These are phyloP conservation scores for Lentinula sp. DNA, from an alignment of 768 basidiomycete genomes.

Conservation along the genomic window DNA sequence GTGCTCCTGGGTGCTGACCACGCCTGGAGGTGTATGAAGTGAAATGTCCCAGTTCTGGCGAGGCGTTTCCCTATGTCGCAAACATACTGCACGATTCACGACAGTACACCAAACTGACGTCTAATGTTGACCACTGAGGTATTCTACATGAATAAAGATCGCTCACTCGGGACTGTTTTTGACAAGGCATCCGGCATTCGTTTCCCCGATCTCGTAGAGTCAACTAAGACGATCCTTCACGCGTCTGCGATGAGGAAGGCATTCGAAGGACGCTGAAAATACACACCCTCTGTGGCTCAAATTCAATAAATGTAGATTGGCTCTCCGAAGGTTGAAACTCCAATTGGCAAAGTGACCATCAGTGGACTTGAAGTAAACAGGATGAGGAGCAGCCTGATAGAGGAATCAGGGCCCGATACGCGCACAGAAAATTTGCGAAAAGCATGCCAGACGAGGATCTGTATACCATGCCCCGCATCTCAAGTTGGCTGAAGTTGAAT, in stretches of 20 bases:
- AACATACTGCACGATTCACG: constrained; percentile 59
- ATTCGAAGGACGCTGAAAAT: background rate
- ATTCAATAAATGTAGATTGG: constrained; percentile 78
- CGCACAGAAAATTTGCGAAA: background rate
- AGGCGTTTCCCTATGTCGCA: constrained; percentile 23
- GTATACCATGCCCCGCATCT: constrained; percentile 95
- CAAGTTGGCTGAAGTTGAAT: constrained; percentile 63
- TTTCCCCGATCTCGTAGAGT: constrained; percentile 91
- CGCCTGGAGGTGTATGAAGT: constrained; percentile 66
- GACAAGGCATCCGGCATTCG: constrained; percentile 90
- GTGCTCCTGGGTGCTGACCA: constrained; percentile 73
- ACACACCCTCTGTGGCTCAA: constrained; percentile 54
- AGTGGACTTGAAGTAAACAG: constrained; percentile 89
- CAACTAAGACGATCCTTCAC: constrained; percentile 76
- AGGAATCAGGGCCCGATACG: background rate
- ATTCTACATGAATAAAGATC: background rate
- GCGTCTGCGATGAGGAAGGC: constrained; percentile 1
- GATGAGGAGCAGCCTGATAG: constrained; percentile 25
- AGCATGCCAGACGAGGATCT: constrained; percentile 55
- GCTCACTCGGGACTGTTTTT: constrained; percentile 72
- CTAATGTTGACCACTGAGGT: background rate
- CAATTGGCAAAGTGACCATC: constrained; percentile 85
- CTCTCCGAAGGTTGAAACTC: constrained; percentile 77
- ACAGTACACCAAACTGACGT: constrained; percentile 76
- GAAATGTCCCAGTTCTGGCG: constrained; percentile 41